These are phyloP conservation scores for Brasilioporus rufonigricans DNA, from an alignment of 768 basidiomycete genomes.

Conservation along the genomic window DNA sequence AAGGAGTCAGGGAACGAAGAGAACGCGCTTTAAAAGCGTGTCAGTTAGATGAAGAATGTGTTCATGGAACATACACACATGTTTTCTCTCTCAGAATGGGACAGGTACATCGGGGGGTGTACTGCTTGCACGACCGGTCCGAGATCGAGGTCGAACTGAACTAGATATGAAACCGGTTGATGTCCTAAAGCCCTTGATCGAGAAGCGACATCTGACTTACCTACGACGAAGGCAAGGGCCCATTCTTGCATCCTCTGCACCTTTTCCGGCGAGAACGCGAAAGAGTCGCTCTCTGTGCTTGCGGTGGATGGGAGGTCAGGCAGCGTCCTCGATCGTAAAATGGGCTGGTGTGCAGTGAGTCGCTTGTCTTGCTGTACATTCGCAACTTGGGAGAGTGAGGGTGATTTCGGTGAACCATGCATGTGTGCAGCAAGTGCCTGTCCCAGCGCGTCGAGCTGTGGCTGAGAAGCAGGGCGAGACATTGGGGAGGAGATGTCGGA, in stretches of 20 bases:
- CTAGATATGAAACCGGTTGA: constrained; percentile 35
- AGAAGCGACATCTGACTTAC: constrained; percentile 35
- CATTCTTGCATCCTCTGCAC: constrained; percentile 56
- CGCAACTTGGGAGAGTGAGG: constrained; percentile 33
- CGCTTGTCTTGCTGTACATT: constrained; percentile 16
- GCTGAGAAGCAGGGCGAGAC: constrained; percentile 20
- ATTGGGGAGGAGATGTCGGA: constrained; percentile 20
- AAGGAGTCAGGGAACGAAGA: constrained; percentile 89
- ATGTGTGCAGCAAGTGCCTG: neutral
- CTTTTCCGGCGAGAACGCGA: constrained; percentile 48
- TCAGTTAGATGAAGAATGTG: constrained; percentile 2
- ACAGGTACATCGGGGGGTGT: constrained; percentile 64
- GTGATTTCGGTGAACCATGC: constrained; percentile 27
- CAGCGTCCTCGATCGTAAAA: constrained; percentile 47
- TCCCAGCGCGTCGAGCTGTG: constrained; percentile 2
- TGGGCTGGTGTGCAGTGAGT: constrained; percentile 17
- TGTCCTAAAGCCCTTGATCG: neutral
- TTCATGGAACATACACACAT: constrained; percentile 49
- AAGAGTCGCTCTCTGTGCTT: constrained; percentile 38
- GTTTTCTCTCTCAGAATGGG: constrained; percentile 72
- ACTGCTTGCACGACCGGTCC: constrained; percentile 76
- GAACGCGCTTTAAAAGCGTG: constrained; percentile 62
- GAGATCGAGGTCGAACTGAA: constrained; percentile 86
- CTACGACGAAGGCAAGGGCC: constrained; percentile 66
- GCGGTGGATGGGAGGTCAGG: constrained; percentile 37